Conservation (phyloP, 768 basidiomycete genomes). For the Leucocoprinus sp. region DNA sequence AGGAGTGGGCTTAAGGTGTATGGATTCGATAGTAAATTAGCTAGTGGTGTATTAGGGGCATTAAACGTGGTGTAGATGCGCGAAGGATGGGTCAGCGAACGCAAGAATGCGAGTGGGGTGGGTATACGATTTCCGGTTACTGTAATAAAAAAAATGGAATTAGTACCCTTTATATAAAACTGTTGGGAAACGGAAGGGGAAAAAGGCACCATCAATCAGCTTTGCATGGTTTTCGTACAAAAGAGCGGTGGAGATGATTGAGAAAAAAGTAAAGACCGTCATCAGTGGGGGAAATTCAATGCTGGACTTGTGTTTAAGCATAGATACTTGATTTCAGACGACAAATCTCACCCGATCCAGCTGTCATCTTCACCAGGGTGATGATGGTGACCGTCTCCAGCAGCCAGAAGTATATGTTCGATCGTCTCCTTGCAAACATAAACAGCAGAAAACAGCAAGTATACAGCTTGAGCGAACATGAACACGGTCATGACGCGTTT, state of each 20-base stretch:
- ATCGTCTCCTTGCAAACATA: conserved; percentile 97
- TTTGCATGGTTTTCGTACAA: conserved; percentile 57
- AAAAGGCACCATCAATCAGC: conserved; percentile 45
- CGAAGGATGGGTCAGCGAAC: conserved; percentile 32
- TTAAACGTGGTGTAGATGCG: conserved; percentile 17
- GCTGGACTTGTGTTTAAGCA: conserved; percentile 24
- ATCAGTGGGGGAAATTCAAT: conserved; percentile 63
- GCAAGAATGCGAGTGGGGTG: conserved; percentile 39
- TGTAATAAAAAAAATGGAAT: conserved; percentile 19
- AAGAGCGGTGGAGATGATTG: conserved; percentile 48
- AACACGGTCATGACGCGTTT: conserved; percentile 61
- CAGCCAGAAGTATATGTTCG: conserved; percentile 80
- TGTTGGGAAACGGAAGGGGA: background rate
- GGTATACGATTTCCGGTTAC: conserved; percentile 61
- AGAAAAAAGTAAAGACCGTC: conserved; percentile 45
- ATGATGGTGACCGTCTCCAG: conserved; percentile 60
- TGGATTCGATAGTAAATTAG: conserved; percentile 57
- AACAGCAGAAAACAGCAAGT: conserved; percentile 88
- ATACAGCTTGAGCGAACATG: conserved; percentile 87
- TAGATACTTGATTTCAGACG: too few species aligned
- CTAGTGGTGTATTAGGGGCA: conserved; percentile 19
- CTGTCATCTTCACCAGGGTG: conserved; percentile 47
- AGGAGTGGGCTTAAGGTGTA: conserved; percentile 60
- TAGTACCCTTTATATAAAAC: background rate
- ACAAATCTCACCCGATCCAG: conserved; percentile 24